Conservation (phyloP, 139 green algal genomes). For the Deuterostichococcus epilithicus region DNA sequence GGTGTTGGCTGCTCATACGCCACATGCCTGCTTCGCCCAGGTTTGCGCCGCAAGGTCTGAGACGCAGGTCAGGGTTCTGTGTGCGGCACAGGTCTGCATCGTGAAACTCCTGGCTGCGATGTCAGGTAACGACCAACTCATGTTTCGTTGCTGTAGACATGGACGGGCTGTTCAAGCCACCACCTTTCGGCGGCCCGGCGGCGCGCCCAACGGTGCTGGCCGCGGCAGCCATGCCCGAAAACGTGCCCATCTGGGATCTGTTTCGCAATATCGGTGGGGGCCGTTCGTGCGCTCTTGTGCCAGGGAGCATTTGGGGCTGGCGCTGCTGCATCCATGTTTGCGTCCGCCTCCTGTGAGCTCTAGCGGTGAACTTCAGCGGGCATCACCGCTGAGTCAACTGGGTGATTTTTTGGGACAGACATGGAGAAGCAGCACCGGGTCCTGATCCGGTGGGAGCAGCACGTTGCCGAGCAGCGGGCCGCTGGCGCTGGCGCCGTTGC, state of each 20-base stretch:
- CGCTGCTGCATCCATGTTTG: not conserved
- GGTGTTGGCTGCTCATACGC: too few relatives aligned
- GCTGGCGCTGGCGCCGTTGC: too few relatives aligned
- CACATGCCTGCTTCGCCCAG: too few relatives aligned
- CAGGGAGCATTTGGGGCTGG: not conserved
- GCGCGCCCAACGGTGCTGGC: slow-evolving; percentile 5
- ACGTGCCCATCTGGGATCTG: slow-evolving; percentile 35
- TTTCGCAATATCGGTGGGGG: slow-evolving; percentile 32
- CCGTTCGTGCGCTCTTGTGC: not conserved
- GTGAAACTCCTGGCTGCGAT: too few relatives aligned
- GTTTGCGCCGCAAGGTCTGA: too few relatives aligned
- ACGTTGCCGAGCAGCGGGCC: not conserved
- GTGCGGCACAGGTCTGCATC: too few relatives aligned
- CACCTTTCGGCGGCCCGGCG: slow-evolving; percentile 36
- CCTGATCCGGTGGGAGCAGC: slow-evolving; percentile 11
- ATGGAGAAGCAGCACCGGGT: slow-evolving; percentile 42
- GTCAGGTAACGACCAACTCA: too few relatives aligned
- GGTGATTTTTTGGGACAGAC: slow-evolving; percentile 10
- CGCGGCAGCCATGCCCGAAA: slow-evolving; percentile 7
- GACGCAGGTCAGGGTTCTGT: too few relatives aligned
- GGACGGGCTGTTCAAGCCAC: slow-evolving; percentile 49
- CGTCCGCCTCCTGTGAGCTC: not conserved
- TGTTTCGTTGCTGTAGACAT: slow-evolving; percentile 22
- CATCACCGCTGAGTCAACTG: not conserved
- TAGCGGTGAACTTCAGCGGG: too few relatives aligned